Evolutionary conservation across 2,329 filamentous ascomycete genomes (phyloP), one percentile per base, ranked within the genome.

Genomic region (Xylaria sp.): DNA sequence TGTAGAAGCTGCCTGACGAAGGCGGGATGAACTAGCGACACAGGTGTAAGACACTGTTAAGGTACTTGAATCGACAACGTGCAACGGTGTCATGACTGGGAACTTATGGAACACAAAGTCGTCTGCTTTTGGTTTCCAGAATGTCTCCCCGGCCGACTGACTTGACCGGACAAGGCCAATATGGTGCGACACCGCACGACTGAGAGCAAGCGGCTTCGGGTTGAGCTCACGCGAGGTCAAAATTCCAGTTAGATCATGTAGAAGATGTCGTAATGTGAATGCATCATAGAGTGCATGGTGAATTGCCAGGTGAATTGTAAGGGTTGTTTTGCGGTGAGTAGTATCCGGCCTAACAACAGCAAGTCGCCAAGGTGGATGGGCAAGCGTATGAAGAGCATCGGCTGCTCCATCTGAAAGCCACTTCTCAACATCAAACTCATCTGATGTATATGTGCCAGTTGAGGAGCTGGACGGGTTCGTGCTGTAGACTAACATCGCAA

Each of bases 231-330:
- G 67, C 2, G 64, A 56, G 23, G 23, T 30, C 4, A 79, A 46
- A 5, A 71, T 39, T 1, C 52, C 53, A 0, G 67, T 64, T 10
- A 96, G 76, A 65, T 88, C 83, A 0, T 76, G 69, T 1, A 96
- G 73, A 0, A 97, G 79, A 0, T 78, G 69, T 2, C 83, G 77
- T 9, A 97, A 75, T 7, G 91, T 92, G 47, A 84, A 80, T 0
- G 91, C 92, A 75, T 97, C 92, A 65, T 95, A 97, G 0, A 97
- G 76, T 0, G 90, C 89, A 74, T 97, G 92, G 63, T 95, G 88
- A 2, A 91, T 79, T 1, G 77, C 70, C 3, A 85, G 63, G 52
- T 80, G 75, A 73, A 82, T 78, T 2, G 53, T 66, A 8, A 60
- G 39, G 2, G 50, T 5, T 39, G 13, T 16, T 46, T 54, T 23